A percentile compares a stretch with the other conserved stretches of the same genome.
These are phyloP conservation scores for Wickerhamiella cacticola DNA, from an alignment of 805 yeast genomes.

Conservation along the genomic window DNA sequence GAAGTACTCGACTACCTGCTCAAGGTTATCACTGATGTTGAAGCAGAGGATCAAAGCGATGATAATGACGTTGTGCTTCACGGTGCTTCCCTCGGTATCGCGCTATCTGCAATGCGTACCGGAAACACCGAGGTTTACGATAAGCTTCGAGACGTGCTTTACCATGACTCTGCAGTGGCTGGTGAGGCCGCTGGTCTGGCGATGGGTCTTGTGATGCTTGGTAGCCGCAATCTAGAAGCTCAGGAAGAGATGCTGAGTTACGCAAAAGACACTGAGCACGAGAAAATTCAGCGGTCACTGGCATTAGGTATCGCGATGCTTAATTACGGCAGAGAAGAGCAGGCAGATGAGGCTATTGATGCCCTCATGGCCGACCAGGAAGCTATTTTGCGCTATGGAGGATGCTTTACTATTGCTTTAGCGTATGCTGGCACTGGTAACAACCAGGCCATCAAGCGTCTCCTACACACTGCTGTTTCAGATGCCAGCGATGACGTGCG, in stretches of 20 bases:
- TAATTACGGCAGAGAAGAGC: slow-evolving; percentile 73
- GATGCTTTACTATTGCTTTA: slow-evolving; percentile 83
- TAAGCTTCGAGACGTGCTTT: slow-evolving; percentile 69
- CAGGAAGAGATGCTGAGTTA: slow-evolving; percentile 72
- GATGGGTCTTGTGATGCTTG: slow-evolving; percentile 92
- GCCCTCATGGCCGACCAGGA: slow-evolving; percentile 61
- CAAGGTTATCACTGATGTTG: slow-evolving; percentile 45
- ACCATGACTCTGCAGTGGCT: slow-evolving; percentile 82
- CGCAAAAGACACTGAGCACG: slow-evolving; percentile 93
- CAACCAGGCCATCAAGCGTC: slow-evolving; percentile 70
- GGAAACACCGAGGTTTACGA: slow-evolving; percentile 64
- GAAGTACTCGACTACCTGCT: slow-evolving; percentile 67
- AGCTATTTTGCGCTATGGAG: slow-evolving; percentile 85
- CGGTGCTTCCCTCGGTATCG: slow-evolving; percentile 91
- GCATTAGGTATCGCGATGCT: slow-evolving; percentile 81
- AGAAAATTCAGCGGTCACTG: slow-evolving; percentile 85
- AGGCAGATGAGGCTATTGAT: slow-evolving; percentile 58
- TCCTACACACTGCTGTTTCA: slow-evolving; percentile 88
- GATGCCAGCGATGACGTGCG: slow-evolving; percentile 95
- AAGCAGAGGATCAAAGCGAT: slow-evolving; percentile 28
- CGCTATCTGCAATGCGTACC: slow-evolving; percentile 94
- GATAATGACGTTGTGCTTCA: slow-evolving; percentile 74
- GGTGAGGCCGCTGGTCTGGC: slow-evolving; percentile 95
- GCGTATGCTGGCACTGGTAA: slow-evolving; percentile 96
- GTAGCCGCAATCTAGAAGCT: slow-evolving; percentile 64